Evolutionary conservation across 805 yeast genomes (phyloP).

Genomic region (Zygosaccharomyces kombuchaensis): DNA sequence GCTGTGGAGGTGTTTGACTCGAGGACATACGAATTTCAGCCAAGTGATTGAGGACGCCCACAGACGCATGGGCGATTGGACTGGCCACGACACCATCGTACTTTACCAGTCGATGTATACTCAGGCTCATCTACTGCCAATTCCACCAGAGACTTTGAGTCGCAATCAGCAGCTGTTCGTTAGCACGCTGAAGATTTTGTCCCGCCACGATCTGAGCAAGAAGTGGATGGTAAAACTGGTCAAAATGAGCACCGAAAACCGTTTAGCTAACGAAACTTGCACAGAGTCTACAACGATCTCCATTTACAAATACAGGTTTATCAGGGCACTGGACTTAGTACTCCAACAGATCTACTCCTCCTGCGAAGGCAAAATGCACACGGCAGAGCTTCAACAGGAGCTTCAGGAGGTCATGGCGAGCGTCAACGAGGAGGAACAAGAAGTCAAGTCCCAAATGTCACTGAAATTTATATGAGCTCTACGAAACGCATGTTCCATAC

Average conservation of each 20-base stretch:
- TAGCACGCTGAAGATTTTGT: conserved; percentile 16
- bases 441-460: conserved; percentile 27
- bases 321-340: conserved; percentile 25
- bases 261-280: conserved; percentile 14
- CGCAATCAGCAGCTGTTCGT: conserved; percentile 24
- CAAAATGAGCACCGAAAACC: conserved; percentile 26
- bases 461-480: conserved; percentile 22
- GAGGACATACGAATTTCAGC: conserved; percentile 2
- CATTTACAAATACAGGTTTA: conserved; percentile 26
- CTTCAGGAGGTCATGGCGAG: conserved; percentile 15
- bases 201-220: conserved; percentile 11
- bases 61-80: conserved; percentile 9
- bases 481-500: conserved; percentile 56
- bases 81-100: conserved; percentile 15
- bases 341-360: conserved; percentile 22
- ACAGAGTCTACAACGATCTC: conserved; percentile 9
- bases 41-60: not conserved
- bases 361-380: conserved; percentile 10
- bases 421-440: conserved; percentile 24
- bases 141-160: conserved; percentile 10
- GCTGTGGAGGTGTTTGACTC: conserved; percentile 25
- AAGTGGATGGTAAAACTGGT: conserved; percentile 22
- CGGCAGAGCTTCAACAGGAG: conserved; percentile 10
- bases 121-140: conserved; percentile 20
- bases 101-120: conserved; percentile 30